Percentiles rank a stretch among this genome's conserved stretches.
Conservation (phyloP, 73 alveolate species). For the Stentor coeruleus region DNA sequence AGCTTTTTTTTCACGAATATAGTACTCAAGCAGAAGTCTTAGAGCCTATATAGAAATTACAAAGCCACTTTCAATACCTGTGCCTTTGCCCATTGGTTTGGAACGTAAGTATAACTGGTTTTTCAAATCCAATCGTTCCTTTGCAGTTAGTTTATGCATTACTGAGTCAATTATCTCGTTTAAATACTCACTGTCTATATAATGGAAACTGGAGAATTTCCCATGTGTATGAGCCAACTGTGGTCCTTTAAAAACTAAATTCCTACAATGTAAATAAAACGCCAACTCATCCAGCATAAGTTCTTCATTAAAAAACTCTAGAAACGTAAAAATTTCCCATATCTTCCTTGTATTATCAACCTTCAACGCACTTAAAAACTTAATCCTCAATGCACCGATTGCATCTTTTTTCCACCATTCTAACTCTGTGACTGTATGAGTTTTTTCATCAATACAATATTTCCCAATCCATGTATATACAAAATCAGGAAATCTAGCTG, state of each 20-base stretch:
- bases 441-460: conserved; percentile 48
- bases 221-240: conserved; percentile 42
- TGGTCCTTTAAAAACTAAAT: conserved; percentile 67
- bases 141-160: conserved; percentile 48
- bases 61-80: neutral
- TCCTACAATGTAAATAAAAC: conserved; percentile 65
- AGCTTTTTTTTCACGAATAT: neutral
- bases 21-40: conserved; percentile 7
- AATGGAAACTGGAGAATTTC: conserved; percentile 48
- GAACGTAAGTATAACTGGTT: neutral
- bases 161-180: conserved; percentile 42
- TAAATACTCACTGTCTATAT: conserved; percentile 37
- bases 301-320: conserved; percentile 67
- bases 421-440: conserved; percentile 45
- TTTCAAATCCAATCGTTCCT: conserved; percentile 38
- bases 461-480: conserved; percentile 74
- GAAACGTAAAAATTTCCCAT: conserved; percentile 71
- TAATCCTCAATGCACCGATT: conserved; percentile 49
- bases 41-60: too few species aligned
- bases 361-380: conserved; percentile 55
- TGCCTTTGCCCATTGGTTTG: neutral
- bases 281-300: conserved; percentile 61
- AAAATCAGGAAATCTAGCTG: conserved; percentile 63
- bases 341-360: conserved; percentile 46
- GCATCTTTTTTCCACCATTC: conserved; percentile 58